phyloP scores from a whole-genome alignment of 2,329 filamentous ascomycete genomes.

The Aspergillus alliaceus region DNA sequence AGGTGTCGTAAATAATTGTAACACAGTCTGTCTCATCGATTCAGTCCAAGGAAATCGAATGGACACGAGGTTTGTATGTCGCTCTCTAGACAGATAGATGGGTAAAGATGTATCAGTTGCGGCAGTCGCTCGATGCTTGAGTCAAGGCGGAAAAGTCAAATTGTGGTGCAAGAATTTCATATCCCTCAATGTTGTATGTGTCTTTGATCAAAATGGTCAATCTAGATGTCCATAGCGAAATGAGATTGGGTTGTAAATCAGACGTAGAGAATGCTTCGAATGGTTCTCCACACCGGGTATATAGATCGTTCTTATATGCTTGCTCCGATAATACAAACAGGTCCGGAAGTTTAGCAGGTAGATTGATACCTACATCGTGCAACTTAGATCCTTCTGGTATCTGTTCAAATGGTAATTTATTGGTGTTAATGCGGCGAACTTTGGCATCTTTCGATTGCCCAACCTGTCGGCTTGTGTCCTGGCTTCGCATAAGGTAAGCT shows the following conservation, averaged over 20 bases:
- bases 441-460: constrained; percentile 4
- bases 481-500: constrained; percentile 29
- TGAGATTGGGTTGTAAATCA: constrained; percentile 1
- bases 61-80: no score
- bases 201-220: constrained; percentile 17
- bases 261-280: constrained; percentile 12
- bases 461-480: background rate
- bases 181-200: constrained; percentile 17
- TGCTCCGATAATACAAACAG: constrained; percentile 5
- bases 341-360: constrained; percentile 1
- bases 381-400: constrained; percentile 26
- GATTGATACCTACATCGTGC: constrained; percentile 20
- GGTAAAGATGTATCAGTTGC: background rate
- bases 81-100: background rate
- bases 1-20: no score
- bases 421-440: constrained; percentile 18
- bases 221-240: constrained; percentile 19
- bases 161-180: constrained; percentile 1
- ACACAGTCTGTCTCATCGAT: no score
- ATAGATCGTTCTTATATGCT: constrained; percentile 20
- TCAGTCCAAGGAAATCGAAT: no score
- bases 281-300: constrained; percentile 14
- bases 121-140: background rate
- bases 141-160: constrained; percentile 19
- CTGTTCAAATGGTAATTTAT: constrained; percentile 31